A percentile compares a stretch with the other conserved stretches of the same genome.
These are phyloP conservation scores for Suhomyces kunorum DNA, from an alignment of 1,139 yeast species.

Conservation along the genomic window DNA sequence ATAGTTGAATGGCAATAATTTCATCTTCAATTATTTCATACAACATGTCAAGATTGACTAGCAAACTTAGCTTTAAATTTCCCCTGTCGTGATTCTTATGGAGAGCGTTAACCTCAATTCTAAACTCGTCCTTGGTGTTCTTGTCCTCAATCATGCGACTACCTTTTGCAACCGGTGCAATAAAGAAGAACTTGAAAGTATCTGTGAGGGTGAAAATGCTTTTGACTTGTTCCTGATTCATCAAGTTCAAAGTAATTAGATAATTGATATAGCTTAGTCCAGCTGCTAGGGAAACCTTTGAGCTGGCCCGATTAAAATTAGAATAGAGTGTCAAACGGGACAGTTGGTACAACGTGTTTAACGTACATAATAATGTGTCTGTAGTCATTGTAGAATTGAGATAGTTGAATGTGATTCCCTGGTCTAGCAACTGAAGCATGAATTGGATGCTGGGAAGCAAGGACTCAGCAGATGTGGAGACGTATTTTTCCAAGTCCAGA, in stretches of 20 bases:
- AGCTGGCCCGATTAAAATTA: constrained; percentile 24
- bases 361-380: constrained; percentile 3
- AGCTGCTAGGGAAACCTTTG: constrained; percentile 28
- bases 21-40: constrained; percentile 20
- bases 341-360: neutral
- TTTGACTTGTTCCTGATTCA: constrained; percentile 13
- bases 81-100: constrained; percentile 9
- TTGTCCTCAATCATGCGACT: constrained; percentile 18
- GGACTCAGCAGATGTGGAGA: neutral
- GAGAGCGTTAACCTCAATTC: constrained; percentile 9
- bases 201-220: constrained; percentile 15
- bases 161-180: constrained; percentile 36
- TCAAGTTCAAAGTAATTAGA: constrained; percentile 21
- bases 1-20: constrained; percentile 17
- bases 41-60: constrained; percentile 15
- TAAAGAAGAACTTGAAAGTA: constrained; percentile 19
- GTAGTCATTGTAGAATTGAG: constrained; percentile 14
- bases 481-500: neutral
- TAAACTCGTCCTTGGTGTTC: constrained; percentile 13
- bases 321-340: constrained; percentile 18
- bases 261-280: constrained; percentile 21
- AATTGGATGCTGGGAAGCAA: constrained; percentile 12
- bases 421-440: constrained; percentile 31
- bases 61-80: constrained; percentile 13
- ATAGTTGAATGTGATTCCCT: constrained; percentile 19